Conservation (phyloP, 2,329 filamentous ascomycete species). For the Orbilia quercus region DNA sequence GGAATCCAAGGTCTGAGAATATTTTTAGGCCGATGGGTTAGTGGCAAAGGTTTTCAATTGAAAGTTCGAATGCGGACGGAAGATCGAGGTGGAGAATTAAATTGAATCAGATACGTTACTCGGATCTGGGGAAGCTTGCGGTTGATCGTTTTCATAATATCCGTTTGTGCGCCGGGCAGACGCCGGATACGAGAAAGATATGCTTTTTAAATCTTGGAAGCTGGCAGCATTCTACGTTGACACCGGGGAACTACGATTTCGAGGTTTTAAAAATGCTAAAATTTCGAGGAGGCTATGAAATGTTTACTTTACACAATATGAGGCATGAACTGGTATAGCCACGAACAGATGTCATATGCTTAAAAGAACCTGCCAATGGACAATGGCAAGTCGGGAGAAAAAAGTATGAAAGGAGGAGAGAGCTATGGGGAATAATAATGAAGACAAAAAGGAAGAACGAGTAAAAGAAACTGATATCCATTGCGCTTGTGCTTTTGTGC, state of each 20-base stretch:
- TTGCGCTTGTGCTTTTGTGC: conserved; percentile 13
- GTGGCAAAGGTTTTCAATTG: neutral
- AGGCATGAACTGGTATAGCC: neutral
- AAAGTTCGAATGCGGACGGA: neutral
- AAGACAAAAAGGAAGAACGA: neutral
- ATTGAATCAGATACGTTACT: conserved; percentile 17
- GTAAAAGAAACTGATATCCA: conserved; percentile 14
- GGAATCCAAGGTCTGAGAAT: neutral
- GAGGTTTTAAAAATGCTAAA: conserved; percentile 3
- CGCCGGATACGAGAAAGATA: conserved; percentile 12
- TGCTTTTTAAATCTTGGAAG: too few species aligned
- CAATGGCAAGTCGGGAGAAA: neutral
- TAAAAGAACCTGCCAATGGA: neutral
- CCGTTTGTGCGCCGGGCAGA: conserved; percentile 37
- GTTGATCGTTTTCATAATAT: conserved; percentile 17
- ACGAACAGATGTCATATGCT: neutral
- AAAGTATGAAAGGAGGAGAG: neutral
- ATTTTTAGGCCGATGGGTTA: neutral
- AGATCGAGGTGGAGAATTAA: neutral
- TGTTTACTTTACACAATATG: conserved; percentile 21
- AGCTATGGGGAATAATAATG: neutral
- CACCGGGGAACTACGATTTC: neutral
- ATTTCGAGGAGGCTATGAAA: conserved; percentile 2
- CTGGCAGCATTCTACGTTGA: neutral
- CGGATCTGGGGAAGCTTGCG: conserved; percentile 53